These are phyloP conservation scores for Stentor coeruleus DNA, from an alignment of 73 alveolate species.

Conservation along the genomic window DNA sequence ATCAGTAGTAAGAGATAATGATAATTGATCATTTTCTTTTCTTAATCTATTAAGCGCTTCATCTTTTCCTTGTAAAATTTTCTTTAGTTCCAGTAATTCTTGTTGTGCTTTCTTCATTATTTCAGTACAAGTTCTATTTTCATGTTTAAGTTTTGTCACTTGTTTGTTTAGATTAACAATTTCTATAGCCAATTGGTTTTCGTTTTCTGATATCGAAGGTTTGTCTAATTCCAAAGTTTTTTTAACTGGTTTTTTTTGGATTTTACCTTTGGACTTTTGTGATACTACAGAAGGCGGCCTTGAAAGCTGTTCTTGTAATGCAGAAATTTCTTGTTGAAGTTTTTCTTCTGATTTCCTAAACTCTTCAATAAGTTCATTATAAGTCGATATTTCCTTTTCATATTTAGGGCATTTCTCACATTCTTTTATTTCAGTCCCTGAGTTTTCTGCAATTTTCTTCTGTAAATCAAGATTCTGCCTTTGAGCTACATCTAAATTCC, in stretches of 20 bases:
- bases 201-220: background rate
- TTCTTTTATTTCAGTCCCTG: background rate
- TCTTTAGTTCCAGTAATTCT: constrained; percentile 8
- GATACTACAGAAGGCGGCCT: background rate
- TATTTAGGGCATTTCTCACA: background rate
- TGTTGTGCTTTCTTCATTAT: background rate
- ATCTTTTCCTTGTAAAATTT: background rate
- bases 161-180: background rate
- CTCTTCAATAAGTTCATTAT: background rate
- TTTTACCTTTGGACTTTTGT: background rate
- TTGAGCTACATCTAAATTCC: constrained; percentile 16
- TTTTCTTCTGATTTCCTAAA: background rate
- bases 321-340: background rate
- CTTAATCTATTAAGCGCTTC: constrained; percentile 18
- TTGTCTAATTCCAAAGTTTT: background rate
- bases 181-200: constrained; percentile 10
- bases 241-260: background rate
- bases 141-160: constrained; percentile 9
- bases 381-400: background rate
- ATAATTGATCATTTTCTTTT: constrained; percentile 20
- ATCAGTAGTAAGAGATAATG: background rate
- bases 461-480: background rate
- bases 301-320: background rate
- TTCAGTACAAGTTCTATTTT: constrained; percentile 3
- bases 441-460: background rate